Evolutionary conservation across 768 basidiomycete genomes (phyloP), one percentile per base, ranked within the genome.

Genomic region (Podaxis sp.): DNA sequence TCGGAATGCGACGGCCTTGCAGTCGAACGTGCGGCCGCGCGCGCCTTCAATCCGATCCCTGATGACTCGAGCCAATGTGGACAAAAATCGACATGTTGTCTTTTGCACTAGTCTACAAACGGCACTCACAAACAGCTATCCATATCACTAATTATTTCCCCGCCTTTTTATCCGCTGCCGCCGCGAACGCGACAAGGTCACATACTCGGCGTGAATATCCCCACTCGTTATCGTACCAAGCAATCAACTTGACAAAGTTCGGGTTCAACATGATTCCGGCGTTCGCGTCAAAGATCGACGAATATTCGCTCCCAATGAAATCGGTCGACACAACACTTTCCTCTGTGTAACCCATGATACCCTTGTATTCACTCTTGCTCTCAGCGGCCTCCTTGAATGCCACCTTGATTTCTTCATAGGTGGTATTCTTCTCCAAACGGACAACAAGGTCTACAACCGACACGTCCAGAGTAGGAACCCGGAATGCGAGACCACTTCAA

Each of bases 221-320:
- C 88, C 87, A 93, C 77, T 93, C 90, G 73, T 93, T 93, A 79
- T 93, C 90, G 81, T 92, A 95, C 94, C 95, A 96, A n/a, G 90
- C 74, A 73, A 97, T 87, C 68, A 96, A 83, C 85, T 98, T 97
- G 82, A 95, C 89, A 68, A 97, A 96, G 76, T 88, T 87, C 63
- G 78, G 69, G 86, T 91, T 95, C 74, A 97, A 85, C 72, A 84
- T 80, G 72, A 96, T 96, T 65, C 95, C 94, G 51, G 88, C 95
- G 60, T 75, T 75, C 66, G 94, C 93, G 72, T 97, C 96, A 74
- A 97, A 97, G 81, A 95, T 90, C 65, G 87, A 90, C 60, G 92
- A 94, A 61, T 84, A 80, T 59, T 77, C 72, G 75, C 84, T 75
- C 65, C 93, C 91, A 69, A 91, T 70, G 73, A 95, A 93, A 78